Conservation (phyloP, 202 grass and related monocot species). For the Dendrocalamus latiflorus region DNA sequence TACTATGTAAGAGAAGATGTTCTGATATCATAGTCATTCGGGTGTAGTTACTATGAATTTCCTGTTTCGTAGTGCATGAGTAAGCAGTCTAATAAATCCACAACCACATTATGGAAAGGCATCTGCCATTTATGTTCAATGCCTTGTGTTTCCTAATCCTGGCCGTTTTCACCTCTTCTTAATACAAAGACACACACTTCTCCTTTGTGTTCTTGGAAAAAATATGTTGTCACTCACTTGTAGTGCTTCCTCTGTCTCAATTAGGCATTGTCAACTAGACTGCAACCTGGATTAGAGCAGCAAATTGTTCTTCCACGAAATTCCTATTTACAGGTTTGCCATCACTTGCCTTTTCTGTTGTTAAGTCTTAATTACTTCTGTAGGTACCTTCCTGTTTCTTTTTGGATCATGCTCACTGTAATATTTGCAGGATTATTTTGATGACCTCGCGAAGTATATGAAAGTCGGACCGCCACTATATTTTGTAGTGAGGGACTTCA, state of each 20-base stretch:
- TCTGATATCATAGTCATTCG: background rate
- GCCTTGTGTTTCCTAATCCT: background rate
- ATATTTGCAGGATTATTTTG: slow-evolving; percentile 74
- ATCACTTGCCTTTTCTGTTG: slow-evolving; percentile 8
- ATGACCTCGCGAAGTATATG: slow-evolving; percentile 78
- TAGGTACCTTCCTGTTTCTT: background rate
- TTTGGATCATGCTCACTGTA: slow-evolving; percentile 22
- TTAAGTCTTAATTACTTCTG: background rate
- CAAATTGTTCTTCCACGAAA: slow-evolving; percentile 76
- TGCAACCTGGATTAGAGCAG: too few species aligned
- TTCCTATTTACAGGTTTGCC: slow-evolving; percentile 87
- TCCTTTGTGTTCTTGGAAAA: background rate
- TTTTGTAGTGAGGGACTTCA: slow-evolving; percentile 95
- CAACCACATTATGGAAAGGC: background rate
- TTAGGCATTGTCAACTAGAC: slow-evolving; percentile 74
- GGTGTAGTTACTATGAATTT: background rate
- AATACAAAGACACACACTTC: too few species aligned
- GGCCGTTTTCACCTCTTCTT: background rate
- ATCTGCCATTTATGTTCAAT: background rate
- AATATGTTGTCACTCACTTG: background rate
- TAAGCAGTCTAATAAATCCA: background rate
- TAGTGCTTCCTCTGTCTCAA: slow-evolving; percentile 22
- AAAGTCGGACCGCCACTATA: slow-evolving; percentile 94
- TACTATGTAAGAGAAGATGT: background rate
- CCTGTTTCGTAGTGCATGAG: background rate